Evolutionary conservation across 2,329 filamentous ascomycete genomes (phyloP).

Genomic region (Hypoxylon sp.): DNA sequence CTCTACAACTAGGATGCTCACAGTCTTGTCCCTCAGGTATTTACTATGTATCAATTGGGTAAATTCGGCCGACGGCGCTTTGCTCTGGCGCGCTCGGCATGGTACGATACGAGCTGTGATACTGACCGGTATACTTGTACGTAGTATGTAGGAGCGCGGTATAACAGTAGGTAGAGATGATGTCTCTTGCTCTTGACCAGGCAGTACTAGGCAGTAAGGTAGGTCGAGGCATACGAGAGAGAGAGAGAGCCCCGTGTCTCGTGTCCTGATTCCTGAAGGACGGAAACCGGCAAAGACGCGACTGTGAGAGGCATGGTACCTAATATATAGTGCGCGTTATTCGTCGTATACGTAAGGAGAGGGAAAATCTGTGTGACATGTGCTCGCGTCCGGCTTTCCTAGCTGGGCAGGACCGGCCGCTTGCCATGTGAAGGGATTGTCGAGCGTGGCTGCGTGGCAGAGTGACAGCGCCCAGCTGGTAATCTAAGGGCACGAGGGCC

Average conservation of each 20-base stretch:
- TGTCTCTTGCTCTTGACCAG: too few species aligned
- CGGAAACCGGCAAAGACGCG: background rate
- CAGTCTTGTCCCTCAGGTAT: too few species aligned
- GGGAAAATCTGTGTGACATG: conserved; percentile 7
- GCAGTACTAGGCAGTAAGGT: too few species aligned
- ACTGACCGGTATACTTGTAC: too few species aligned
- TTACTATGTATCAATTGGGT: conserved; percentile 9
- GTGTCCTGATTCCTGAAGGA: background rate
- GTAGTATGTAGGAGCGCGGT: too few species aligned
- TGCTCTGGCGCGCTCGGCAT: too few species aligned
- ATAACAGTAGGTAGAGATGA: too few species aligned
- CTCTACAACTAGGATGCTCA: background rate
- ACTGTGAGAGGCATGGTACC: background rate
- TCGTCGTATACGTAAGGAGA: background rate
- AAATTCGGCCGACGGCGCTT: conserved; percentile 14
- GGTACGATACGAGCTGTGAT: too few species aligned
- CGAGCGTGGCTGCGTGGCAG: conserved; percentile 16
- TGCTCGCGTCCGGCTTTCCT: conserved; percentile 25
- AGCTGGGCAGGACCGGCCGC: conserved; percentile 13
- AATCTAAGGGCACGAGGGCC: background rate
- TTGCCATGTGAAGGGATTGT: conserved; percentile 1
- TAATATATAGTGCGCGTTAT: background rate
- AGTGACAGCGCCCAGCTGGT: conserved; percentile 4
- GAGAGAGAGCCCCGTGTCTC: background rate
- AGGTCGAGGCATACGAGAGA: too few species aligned